phyloP scores from a whole-genome alignment of 2,329 filamentous ascomycete species.

The Pestalotiopsis sp. region DNA sequence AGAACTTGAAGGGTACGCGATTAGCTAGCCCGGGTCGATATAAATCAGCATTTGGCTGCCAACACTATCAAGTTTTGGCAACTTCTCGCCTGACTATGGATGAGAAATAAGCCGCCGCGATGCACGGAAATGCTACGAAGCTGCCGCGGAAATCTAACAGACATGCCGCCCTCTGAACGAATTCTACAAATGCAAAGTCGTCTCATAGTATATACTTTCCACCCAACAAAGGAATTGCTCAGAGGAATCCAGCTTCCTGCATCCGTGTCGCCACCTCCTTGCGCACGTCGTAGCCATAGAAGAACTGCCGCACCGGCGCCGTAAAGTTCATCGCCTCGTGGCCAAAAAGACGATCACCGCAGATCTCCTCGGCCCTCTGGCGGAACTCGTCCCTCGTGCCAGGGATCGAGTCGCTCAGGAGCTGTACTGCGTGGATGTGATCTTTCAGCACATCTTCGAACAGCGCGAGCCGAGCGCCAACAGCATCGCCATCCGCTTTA shows the following conservation, averaged over 20 bases:
- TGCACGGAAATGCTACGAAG: not conserved
- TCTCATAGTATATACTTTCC: not conserved
- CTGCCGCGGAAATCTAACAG: not conserved
- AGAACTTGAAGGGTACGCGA: not conserved
- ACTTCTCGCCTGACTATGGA: not conserved
- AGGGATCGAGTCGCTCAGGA: conserved; percentile 16
- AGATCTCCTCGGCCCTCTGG: conserved; percentile 15
- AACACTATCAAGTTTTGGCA: not conserved
- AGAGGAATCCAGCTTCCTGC: conserved; percentile 3
- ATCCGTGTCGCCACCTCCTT: conserved; percentile 14
- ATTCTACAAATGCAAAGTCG: not conserved
- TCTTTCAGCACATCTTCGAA: conserved; percentile 15
- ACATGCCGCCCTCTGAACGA: not conserved
- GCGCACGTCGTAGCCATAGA: conserved; percentile 17
- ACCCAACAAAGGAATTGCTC: not conserved
- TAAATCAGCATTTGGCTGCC: not conserved
- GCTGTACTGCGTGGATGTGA: conserved; percentile 18
- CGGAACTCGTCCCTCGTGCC: conserved; percentile 11
- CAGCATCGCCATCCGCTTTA: not conserved
- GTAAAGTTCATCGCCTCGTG: conserved; percentile 14
- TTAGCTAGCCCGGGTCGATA: not conserved
- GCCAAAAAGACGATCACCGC: conserved; percentile 10
- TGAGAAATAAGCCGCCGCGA: not conserved
- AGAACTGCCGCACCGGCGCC: conserved; percentile 15
- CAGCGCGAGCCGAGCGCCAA: conserved; percentile 7